Base-by-base conservation (phyloP, 2,329 filamentous ascomycete species). In the Xylaria sp. region DNA sequence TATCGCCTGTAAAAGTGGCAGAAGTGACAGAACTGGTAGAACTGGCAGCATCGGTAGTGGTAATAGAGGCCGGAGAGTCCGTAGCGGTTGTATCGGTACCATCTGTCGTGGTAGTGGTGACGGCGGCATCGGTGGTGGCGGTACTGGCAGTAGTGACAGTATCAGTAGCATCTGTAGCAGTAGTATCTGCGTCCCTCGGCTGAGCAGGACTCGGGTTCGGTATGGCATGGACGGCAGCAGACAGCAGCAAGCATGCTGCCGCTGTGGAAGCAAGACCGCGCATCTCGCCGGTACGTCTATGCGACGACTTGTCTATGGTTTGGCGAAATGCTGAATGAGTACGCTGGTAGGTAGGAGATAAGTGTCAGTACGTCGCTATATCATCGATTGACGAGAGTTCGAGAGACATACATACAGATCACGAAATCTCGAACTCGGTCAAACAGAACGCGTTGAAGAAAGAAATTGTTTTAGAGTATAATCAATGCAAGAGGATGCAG, bases 201-300 rank as follows among this genome's bases (percentile, higher is more conserved):
- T 64, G 59, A 1, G 62, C 51, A 13, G 41, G 25, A 34, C 28
- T 54, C 25, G 74, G 25, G 39, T 78, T 76, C n/a, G 77, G 76
- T 25, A 73, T 59, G 15, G 76, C 76, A 50, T 68, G 65, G 15
- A 65, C 71, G 13, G 67, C 71, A 8, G 75, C 60, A n/a, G 75
- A 72, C 28, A 74, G 72, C 67, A 78, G 73, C 72, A 76, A 57
- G 41, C 72, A 66, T 28, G 73, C 63, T 20, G 72, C 74, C 7
- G 73, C 66, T 18, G 73, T 28, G 51, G 75, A 74, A 25, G 46
- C 60, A 28, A 74, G 65, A 39, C 59, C 60, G 46, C 66, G 65
- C 76, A 78, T 68, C 10, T 61, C 37, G 44, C 44, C 52, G 44
- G 31, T 23, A 60, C 10, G 77, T 54, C 34, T 37, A 37, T 37